Percentiles rank a stretch among this genome's conserved stretches.
Conservation (phyloP, 140 eudicot species). For the Oenanthe javanica region DNA sequence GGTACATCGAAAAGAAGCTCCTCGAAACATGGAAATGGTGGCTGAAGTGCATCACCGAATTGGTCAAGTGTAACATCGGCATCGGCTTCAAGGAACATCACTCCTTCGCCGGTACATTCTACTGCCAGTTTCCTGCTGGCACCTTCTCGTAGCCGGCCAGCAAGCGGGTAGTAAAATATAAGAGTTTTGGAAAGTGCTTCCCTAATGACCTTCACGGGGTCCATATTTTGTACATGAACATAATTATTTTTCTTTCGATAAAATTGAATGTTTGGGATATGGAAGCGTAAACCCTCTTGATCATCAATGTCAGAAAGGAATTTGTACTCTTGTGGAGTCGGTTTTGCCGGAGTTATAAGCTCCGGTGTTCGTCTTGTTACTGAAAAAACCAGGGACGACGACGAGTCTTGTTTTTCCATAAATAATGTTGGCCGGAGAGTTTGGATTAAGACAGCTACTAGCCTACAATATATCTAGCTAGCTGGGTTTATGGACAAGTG, state of each 20-base stretch:
- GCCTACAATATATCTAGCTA: too few species aligned
- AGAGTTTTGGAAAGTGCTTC: constrained; percentile 27
- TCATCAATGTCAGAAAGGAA: constrained; percentile 35
- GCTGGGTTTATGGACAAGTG: too few species aligned
- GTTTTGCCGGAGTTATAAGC: constrained; percentile 27
- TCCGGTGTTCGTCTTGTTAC: constrained; percentile 20
- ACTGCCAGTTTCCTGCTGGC: constrained; percentile 32
- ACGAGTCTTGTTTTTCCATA: background rate
- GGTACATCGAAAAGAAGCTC: constrained; percentile 68
- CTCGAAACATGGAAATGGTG: constrained; percentile 74
- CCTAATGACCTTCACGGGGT: constrained; percentile 31
- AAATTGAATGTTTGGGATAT: constrained; percentile 18
- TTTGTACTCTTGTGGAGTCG: constrained; percentile 27
- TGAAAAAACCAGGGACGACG: background rate
- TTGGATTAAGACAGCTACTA: background rate
- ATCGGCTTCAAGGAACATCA: constrained; percentile 64
- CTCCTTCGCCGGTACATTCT: constrained; percentile 66
- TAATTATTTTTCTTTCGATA: background rate
- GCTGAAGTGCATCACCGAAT: constrained; percentile 52
- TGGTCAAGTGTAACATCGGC: constrained; percentile 56
- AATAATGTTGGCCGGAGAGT: background rate
- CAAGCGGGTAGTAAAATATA: constrained; percentile 38
- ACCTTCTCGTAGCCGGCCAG: constrained; percentile 32
- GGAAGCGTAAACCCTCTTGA: constrained; percentile 28
- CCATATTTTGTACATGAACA: background rate